Evolutionary conservation across 1,139 yeast species (phyloP), one percentile per base, ranked within the genome.

Genomic region (Scheffersomyces insectosa): DNA sequence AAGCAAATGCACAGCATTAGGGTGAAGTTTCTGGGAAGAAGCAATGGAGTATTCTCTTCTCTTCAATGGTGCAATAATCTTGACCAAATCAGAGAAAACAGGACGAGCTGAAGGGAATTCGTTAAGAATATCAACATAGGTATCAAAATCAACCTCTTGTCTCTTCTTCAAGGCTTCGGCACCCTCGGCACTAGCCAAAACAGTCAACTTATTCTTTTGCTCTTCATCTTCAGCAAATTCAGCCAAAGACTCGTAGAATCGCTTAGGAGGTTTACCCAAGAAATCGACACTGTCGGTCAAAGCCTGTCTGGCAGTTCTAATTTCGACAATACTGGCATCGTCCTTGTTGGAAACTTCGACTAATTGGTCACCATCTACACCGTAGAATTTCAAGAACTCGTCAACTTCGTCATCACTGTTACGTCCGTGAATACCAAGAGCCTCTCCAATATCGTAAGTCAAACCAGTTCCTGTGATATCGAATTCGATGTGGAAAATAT

Each of bases 31-130:
- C 69, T 93, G 99, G 29, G 98, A 91, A 2, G 97, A 90, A 4
- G 99, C 98, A 67, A 93, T 93, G n/a, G 98, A 91, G 65, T 93
- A 93, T 68, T 93, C 99, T 75, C 99, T 87, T 75, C 99, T 85
- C 76, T 93, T 93, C 64, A 91, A 77, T 27, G 97, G 95, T 20
- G 95, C 80, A 54, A 93, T 79, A 44, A 91, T 69, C 55, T 79
- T 78, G 31, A 85, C 81, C 57, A 93, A 77, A 35, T 88, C 90
- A 44, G 77, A 77, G 48, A 88, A 72, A n/a, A 80, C 59, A 20
- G 97, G 97, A 64, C 85, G 83, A 28, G 95, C 96, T 43, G 95
- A 84, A 53, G 80, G 75, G 76, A 88, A 93, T 60, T 88, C 83
- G 52, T 80, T 82, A 54, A 91, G 79, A 50, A 90, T 77, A 63